Percentiles rank a stretch among this genome's conserved stretches.
These are phyloP conservation scores for Pseudophaeomoniella oleicola DNA, from an alignment of 2,329 filamentous ascomycete genomes.

Conservation along the genomic window DNA sequence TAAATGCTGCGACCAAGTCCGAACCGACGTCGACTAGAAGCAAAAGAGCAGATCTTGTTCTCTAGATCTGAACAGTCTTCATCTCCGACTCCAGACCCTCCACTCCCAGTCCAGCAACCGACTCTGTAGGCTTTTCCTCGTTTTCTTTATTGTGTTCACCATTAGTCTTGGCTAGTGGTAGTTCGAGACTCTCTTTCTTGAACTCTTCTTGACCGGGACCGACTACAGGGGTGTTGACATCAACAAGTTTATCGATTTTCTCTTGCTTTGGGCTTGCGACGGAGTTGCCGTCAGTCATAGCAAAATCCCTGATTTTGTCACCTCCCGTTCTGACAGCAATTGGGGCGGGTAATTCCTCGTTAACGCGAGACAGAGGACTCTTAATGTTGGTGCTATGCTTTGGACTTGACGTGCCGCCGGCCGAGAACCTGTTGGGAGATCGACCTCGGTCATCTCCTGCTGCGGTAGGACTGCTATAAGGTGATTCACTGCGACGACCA, in stretches of 20 bases:
- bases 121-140: slow-evolving; percentile 15
- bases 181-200: slow-evolving; percentile 6
- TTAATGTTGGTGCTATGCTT: slow-evolving; percentile 27
- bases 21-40: no score
- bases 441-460: slow-evolving; percentile 30
- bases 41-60: background rate
- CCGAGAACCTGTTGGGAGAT: slow-evolving; percentile 32
- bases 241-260: slow-evolving; percentile 20
- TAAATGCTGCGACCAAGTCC: no score
- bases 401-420: slow-evolving; percentile 26
- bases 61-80: slow-evolving; percentile 31
- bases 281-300: slow-evolving; percentile 12
- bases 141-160: slow-evolving; percentile 17
- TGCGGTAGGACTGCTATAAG: slow-evolving; percentile 29
- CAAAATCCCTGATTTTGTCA: slow-evolving; percentile 18
- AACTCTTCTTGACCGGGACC: slow-evolving; percentile 13
- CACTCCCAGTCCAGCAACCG: slow-evolving; percentile 21
- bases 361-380: slow-evolving; percentile 31
- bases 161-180: slow-evolving; percentile 9
- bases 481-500: slow-evolving; percentile 33
- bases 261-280: slow-evolving; percentile 14
- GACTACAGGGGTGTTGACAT: slow-evolving; percentile 21
- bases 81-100: slow-evolving; percentile 25
- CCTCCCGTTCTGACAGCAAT: slow-evolving; percentile 18
- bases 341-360: slow-evolving; percentile 26